Conservation (phyloP, 352 stramenopile genomes). For the Phytophthora tentaculata region DNA sequence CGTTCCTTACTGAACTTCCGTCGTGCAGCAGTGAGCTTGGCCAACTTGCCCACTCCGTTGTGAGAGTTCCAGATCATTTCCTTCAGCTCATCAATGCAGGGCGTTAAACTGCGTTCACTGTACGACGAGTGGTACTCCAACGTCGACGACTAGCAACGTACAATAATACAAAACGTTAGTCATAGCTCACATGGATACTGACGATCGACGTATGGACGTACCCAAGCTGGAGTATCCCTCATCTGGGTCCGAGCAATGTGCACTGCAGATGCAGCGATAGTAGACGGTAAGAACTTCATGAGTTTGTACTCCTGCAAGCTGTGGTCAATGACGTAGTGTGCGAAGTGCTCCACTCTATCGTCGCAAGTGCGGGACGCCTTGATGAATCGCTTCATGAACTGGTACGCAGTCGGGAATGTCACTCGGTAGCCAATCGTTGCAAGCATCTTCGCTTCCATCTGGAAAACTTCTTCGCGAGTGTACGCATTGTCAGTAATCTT, state of each 20-base stretch:
- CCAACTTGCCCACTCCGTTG: constrained; percentile 70
- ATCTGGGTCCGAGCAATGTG: constrained; percentile 94
- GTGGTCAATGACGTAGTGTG: constrained; percentile 98
- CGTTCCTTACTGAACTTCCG: constrained; percentile 89
- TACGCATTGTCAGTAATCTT: constrained; percentile 98
- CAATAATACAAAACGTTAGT: background rate
- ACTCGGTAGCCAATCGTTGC: constrained; percentile 77
- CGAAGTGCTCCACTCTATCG: constrained; percentile 88
- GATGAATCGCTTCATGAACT: constrained; percentile 89
- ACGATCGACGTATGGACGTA: constrained; percentile 39
- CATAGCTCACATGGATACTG: background rate
- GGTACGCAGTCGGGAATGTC: constrained; percentile 83
- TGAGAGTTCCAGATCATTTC: constrained; percentile 83
- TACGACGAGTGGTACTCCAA: constrained; percentile 85
- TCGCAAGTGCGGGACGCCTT: constrained; percentile 81
- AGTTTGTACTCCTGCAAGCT: constrained; percentile 99
- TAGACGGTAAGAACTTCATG: constrained; percentile 97
- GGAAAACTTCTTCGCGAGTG: constrained; percentile 77
- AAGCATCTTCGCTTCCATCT: constrained; percentile 85
- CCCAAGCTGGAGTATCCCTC: constrained; percentile 75
- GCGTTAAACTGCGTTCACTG: constrained; percentile 55
- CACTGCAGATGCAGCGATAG: constrained; percentile 96
- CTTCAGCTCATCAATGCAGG: constrained; percentile 80
- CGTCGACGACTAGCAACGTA: constrained; percentile 54
- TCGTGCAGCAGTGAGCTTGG: constrained; percentile 80